Evolutionary conservation across 495 filamentous ascomycete species (phyloP).

Genomic region (Daldinia childiae): DNA sequence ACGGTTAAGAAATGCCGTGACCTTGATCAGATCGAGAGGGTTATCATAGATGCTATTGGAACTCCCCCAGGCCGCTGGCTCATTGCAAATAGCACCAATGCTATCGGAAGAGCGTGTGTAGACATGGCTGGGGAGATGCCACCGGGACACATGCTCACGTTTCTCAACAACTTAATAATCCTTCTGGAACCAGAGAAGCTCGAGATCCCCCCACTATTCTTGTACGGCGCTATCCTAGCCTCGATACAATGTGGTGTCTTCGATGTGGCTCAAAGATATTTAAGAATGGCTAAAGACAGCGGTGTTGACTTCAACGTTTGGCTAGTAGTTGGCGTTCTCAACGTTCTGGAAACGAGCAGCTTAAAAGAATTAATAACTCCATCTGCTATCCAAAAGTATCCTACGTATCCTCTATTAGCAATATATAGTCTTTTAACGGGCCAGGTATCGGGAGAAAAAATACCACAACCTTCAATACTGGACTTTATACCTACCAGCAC

Average conservation of each 20-base stretch:
- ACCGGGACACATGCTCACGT: conserved; percentile 24
- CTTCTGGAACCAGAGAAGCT: conserved; percentile 20
- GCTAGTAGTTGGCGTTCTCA: not conserved
- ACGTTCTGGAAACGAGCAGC: not conserved
- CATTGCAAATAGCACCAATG: conserved; percentile 11
- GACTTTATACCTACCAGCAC: not conserved
- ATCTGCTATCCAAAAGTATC: not conserved
- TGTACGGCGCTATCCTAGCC: conserved; percentile 8
- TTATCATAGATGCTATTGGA: conserved; percentile 25
- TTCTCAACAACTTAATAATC: conserved; percentile 43
- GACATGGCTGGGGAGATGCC: not conserved
- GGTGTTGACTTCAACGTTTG: not conserved
- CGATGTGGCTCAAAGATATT: conserved; percentile 24
- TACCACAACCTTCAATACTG: not conserved
- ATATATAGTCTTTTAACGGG: conserved; percentile 25
- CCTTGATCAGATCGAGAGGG: conserved; percentile 30
- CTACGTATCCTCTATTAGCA: conserved; percentile 17
- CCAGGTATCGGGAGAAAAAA: not conserved
- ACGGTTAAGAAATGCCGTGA: not conserved
- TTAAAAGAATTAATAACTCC: not conserved
- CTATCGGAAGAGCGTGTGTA: not conserved
- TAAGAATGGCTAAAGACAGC: conserved; percentile 12
- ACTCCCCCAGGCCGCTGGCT: conserved; percentile 28
- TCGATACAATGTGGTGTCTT: conserved; percentile 24
- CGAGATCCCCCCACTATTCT: conserved; percentile 1